These are phyloP conservation scores for Flaveria brownii DNA, from an alignment of 129 eudicot species.

Conservation along the genomic window DNA sequence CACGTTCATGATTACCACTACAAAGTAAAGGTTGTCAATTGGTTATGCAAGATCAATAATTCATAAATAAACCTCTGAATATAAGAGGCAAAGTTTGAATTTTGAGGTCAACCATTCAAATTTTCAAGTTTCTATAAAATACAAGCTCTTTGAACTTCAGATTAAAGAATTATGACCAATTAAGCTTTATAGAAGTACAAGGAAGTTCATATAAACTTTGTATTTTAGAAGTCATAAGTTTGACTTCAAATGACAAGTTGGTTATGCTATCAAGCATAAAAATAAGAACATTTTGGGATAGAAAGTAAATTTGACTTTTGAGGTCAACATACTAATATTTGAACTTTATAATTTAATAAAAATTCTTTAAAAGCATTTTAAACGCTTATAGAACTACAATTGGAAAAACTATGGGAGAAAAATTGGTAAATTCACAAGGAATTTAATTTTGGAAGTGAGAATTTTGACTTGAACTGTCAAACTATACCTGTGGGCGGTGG, in stretches of 20 bases:
- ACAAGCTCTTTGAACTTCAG: not conserved
- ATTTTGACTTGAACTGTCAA: conserved; percentile 18
- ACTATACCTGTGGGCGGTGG: not conserved
- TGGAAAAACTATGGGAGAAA: not conserved
- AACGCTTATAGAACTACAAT: not conserved
- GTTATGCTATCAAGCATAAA: conserved; percentile 10
- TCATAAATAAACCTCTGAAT: conserved; percentile 1
- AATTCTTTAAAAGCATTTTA: not conserved
- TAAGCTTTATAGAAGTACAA: not conserved
- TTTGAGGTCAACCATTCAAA: not conserved
- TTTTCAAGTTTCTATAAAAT: conserved; percentile 3
- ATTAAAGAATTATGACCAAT: not conserved
- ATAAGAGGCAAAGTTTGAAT: conserved; percentile 8
- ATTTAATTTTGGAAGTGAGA: conserved; percentile 13
- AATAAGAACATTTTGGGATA: not conserved
- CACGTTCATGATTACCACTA: conserved; percentile 84
- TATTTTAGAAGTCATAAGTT: not conserved
- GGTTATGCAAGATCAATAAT: not conserved
- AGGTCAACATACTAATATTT: conserved; percentile 20
- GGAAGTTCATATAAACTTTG: not conserved
- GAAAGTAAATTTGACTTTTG: conserved; percentile 8
- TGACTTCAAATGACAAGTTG: not conserved
- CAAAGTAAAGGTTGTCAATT: conserved; percentile 11
- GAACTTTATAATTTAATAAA: not conserved
- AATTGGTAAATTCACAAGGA: not conserved